Percentiles rank a stretch among this genome's conserved stretches.
These are phyloP conservation scores for Blepharisma undulans DNA, from an alignment of 169 alveolate genomes.

Conservation along the genomic window DNA sequence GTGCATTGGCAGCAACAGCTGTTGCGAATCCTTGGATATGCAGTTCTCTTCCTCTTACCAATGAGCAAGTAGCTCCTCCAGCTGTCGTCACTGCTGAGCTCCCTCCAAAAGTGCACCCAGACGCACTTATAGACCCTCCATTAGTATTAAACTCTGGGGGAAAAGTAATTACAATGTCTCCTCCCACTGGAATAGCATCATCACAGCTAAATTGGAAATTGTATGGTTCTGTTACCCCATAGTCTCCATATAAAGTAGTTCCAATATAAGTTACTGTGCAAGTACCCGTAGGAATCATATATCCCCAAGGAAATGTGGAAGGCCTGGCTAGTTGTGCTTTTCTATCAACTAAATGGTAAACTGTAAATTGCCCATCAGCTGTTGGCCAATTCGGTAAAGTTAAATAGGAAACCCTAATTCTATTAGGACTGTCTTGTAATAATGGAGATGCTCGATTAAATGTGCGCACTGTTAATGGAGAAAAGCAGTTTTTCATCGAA, in stretches of 20 bases:
- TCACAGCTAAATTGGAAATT: slow-evolving; percentile 13
- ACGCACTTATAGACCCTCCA: background rate
- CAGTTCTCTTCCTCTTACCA: background rate
- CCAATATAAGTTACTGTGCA: slow-evolving; percentile 20
- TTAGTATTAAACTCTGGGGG: slow-evolving; percentile 5
- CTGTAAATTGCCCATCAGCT: background rate
- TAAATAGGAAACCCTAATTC: background rate
- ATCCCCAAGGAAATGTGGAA: background rate
- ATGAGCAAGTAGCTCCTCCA: background rate
- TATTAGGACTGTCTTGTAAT: background rate
- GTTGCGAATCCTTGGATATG: background rate
- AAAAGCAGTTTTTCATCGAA: background rate
- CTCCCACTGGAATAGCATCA: background rate
- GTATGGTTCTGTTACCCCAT: background rate
- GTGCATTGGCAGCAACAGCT: background rate
- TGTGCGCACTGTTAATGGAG: background rate
- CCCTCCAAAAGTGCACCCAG: background rate
- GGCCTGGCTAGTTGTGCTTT: background rate
- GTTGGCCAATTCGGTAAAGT: background rate
- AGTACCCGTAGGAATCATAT: background rate
- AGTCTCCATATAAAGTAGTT: background rate
- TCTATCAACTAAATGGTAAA: background rate
- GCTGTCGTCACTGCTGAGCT: slow-evolving; percentile 8
- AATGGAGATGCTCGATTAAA: background rate
- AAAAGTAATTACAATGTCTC: background rate